Base-by-base conservation (phyloP, 176 grass and related monocot species). In the Microstegium vimineum region DNA sequence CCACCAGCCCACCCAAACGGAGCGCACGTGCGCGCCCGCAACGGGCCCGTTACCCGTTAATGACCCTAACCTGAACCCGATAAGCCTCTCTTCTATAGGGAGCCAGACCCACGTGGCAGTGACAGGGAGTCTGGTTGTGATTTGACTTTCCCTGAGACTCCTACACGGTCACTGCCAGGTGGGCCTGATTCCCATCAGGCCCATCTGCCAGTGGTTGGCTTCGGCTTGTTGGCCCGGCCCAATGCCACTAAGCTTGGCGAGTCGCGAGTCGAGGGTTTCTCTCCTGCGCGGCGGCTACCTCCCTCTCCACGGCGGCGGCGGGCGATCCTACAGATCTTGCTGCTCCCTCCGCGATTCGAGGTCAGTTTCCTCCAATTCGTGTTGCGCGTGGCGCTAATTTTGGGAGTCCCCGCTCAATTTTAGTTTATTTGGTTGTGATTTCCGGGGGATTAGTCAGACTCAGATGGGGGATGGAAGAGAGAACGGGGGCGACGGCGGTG, bases 381-480 rank as follows among this genome's bases (percentile, higher is more conserved):
- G 54, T 59, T 17, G 20, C 23, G 3, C 0, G 70, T 49, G 32
- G 71, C 26, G 4, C 64, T 16, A 17, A 71, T 46, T 62, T 49
- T 3, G 8, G 11, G 10, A 40, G 22, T 76, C 23, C 63, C 6
- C 15, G 26, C 13, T 68, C 62, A 43, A 42, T 54, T 71, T 15
- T 62, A 1, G 63, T 62, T 38, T n/a, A 28, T 64, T 42, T 66
- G 0, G 35, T 34, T 66, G 14, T 81, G 69, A 41, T 47, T 79
- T 52, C 16, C 11, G 1, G 43, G 23, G 33, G 3, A n/a, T 33
- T 22, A 3, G 20, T n/a, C 17, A 6, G 66, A 4, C 10, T n/a
- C 69, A 76, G 82, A 85, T 89, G 87, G 65, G 42, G 8, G 86
- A 34, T 28, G 75, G 47, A 2, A n/a, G 34, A 4, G 52, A 22